A percentile compares a stretch with the other conserved stretches of the same genome.
Evolutionary conservation across 768 basidiomycete species (phyloP).

Genomic region (Xerocomellus intermedius): DNA sequence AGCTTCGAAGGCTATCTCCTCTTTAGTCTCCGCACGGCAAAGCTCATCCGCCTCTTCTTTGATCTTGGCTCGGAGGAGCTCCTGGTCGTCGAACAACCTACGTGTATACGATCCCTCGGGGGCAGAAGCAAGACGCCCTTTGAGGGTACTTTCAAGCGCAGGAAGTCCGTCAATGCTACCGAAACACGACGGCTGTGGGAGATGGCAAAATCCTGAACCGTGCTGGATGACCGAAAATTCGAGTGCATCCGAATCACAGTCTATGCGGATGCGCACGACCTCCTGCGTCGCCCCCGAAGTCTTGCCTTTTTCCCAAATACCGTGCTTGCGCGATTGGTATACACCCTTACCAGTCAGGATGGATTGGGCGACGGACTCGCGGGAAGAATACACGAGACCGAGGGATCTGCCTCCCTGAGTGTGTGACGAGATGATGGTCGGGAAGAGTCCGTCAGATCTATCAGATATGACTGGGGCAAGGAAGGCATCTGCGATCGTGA

Average conservation of each 20-base stretch:
- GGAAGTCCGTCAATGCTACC: conserved; percentile 76
- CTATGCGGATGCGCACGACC: conserved; percentile 74
- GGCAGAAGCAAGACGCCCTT: conserved; percentile 66
- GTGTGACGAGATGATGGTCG: conserved; percentile 81
- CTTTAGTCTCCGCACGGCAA: conserved; percentile 73
- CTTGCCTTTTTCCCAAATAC: conserved; percentile 96
- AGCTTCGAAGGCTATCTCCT: conserved; percentile 91
- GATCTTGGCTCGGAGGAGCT: conserved; percentile 87
- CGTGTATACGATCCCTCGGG: conserved; percentile 92
- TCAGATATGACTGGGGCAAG: conserved; percentile 81
- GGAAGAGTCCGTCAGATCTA: conserved; percentile 87
- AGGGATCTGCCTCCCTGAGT: conserved; percentile 69
- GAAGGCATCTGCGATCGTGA: conserved; percentile 84
- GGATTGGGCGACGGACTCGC: conserved; percentile 79
- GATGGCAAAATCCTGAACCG: conserved; percentile 92
- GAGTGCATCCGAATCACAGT: conserved; percentile 92
- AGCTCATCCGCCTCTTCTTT: conserved; percentile 98
- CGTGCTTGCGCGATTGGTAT: conserved; percentile 95
- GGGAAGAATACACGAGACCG: conserved; percentile 94
- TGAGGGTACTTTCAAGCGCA: conserved; percentile 77
- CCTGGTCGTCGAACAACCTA: conserved; percentile 77
- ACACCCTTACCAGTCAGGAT: conserved; percentile 88
- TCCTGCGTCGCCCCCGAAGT: conserved; percentile 93
- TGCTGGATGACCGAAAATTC: conserved; percentile 89
- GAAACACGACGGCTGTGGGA: conserved; percentile 86